Percentiles rank a stretch among this genome's conserved stretches.
Conservation (phyloP, 2,329 filamentous ascomycete genomes). For the Tolypocladium amazonense region DNA sequence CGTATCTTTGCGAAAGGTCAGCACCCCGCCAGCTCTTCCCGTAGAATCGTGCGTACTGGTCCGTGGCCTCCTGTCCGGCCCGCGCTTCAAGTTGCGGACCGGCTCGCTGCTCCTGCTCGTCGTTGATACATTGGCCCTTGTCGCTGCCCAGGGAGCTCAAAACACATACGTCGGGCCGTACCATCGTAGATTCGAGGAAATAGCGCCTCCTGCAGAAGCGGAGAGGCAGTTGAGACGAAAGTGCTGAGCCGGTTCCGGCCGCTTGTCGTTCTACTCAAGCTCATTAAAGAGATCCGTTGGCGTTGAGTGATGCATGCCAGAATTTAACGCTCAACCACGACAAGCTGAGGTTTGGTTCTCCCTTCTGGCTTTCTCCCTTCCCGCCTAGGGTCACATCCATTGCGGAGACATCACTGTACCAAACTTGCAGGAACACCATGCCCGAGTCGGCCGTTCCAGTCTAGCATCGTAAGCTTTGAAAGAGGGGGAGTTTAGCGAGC, state of each 20-base stretch:
- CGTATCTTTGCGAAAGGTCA: constrained; percentile 25
- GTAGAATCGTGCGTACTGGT: neutral
- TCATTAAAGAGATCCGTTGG: neutral
- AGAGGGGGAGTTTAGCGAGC: neutral
- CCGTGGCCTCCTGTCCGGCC: neutral
- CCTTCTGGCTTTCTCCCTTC: neutral
- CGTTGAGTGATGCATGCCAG: neutral
- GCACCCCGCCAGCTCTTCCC: no score
- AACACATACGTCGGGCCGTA: neutral
- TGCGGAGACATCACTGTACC: neutral
- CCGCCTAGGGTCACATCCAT: neutral
- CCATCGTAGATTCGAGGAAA: neutral
- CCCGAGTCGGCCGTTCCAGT: neutral
- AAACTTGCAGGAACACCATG: neutral
- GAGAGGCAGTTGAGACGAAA: neutral
- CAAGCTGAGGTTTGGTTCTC: neutral
- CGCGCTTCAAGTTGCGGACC: neutral
- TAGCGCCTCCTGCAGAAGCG: neutral
- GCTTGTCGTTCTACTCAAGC: neutral
- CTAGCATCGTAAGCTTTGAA: neutral
- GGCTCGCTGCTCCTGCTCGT: neutral
- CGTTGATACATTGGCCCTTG: neutral
- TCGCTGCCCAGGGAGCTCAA: neutral
- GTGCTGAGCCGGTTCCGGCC: neutral
- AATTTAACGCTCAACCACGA: neutral